Evolutionary conservation across 106 monocot genomes (phyloP), one percentile per base, ranked within the genome.

Genomic region (Amphibolis antarctica): DNA sequence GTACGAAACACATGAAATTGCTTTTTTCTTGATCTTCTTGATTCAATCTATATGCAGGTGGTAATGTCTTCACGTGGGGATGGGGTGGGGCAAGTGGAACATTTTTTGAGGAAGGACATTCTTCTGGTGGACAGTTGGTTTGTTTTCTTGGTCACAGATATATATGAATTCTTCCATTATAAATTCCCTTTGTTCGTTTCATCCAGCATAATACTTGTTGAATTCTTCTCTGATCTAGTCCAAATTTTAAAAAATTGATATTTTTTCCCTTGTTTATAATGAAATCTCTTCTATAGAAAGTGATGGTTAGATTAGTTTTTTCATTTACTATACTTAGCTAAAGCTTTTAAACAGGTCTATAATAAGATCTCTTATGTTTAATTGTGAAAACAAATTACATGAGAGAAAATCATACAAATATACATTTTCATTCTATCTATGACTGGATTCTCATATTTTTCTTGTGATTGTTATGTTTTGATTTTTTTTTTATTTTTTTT

Each of bases 51-150:
- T 27, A 46, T 27, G 25, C 78, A 96, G 94, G 78, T 73, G 83
- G 86, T 20, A 82, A 73, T 29, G 60, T 98, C 60, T 98, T 76
- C 49, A 81, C 96, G 43, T 98, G 96, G 96, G 96, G 96, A 27
- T 98, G 96, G 96, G 96, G 96, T 69, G 96, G 96, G 44, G 80
- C 90, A 31, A 85, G 76, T 80, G 96, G 96, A n/a, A 80, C 90
- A 57, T 98, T 98, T 70, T 98, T 84, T 70, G 86, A 87, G 65
- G 96, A 98, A 19, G 82, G 75, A 0, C 82, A 85, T 78, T 98
- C 96, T 23, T 90, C 96, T 81, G 96, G 90, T 23, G 96, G 96
- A 30, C 96, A 98, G 65, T 65, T 90, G 71, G 96, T 86, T 63
- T 78, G 78, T 69, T 70, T 31, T 60, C 46, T 43, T 4, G 26